Conservation (phyloP, 345 rosid species). For the Eucalyptus curtisii region DNA sequence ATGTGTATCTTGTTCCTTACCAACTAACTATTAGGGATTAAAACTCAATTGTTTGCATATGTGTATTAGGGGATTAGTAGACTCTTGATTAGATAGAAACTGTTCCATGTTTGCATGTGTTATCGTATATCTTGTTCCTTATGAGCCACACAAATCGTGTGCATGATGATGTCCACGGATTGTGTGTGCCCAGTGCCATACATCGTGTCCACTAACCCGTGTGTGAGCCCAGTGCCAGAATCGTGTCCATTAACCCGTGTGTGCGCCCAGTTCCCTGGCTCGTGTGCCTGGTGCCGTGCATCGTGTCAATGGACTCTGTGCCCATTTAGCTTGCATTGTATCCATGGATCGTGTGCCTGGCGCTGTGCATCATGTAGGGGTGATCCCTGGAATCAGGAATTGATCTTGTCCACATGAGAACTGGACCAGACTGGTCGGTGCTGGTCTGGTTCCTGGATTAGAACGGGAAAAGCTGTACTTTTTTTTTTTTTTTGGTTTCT, state of each 20-base stretch:
- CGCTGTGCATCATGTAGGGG: too few species aligned
- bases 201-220: neutral
- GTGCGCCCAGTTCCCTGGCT: too few species aligned
- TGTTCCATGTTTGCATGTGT: neutral
- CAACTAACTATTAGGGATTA: neutral
- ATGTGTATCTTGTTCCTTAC: neutral
- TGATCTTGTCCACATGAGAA: too few species aligned
- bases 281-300: too few species aligned
- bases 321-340: too few species aligned
- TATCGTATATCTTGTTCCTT: neutral
- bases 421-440: too few species aligned
- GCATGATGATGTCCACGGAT: neutral
- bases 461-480: fast-evolving
- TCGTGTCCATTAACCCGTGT: too few species aligned
- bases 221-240: too few species aligned
- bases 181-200: neutral
- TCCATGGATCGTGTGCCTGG: too few species aligned
- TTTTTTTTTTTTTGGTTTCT: neutral
- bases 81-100: neutral
- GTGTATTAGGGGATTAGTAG: neutral
- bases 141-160: neutral
- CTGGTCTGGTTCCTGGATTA: too few species aligned
- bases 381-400: too few species aligned
- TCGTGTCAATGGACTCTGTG: too few species aligned
- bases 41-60: neutral